Evolutionary conservation across 208 protist species (phyloP).

Genomic region (Wallacemonas collosoma): DNA sequence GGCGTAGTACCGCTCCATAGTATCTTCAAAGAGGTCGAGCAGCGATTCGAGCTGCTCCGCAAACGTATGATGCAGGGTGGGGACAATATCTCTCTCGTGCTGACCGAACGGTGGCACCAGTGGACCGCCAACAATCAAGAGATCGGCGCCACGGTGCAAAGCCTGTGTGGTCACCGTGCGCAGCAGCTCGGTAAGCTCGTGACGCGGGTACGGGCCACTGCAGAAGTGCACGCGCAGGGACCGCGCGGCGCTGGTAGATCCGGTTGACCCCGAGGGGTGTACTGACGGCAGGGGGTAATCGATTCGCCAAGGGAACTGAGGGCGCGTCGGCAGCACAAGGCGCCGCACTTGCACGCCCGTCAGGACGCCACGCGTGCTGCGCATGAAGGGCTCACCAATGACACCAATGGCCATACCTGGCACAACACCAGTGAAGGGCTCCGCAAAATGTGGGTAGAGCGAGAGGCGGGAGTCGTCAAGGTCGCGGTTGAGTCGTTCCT

Average conservation of each 20-base stretch:
- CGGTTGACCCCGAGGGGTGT: too few species aligned
- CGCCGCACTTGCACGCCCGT: constrained; percentile 75
- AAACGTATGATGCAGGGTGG: constrained; percentile 52
- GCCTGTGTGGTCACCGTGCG: constrained; percentile 52
- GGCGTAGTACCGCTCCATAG: constrained; percentile 59
- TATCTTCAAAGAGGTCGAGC: constrained; percentile 71
- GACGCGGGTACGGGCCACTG: constrained; percentile 82
- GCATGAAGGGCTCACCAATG: constrained; percentile 79
- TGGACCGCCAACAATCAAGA: constrained; percentile 86
- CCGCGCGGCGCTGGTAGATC: neutral
- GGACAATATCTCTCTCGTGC: constrained; percentile 59
- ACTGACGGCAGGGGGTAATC: constrained; percentile 37
- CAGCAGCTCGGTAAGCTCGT: constrained; percentile 57
- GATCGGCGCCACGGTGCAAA: constrained; percentile 67
- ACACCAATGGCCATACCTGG: constrained; percentile 82
- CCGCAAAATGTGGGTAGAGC: constrained; percentile 61
- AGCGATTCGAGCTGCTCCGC: constrained; percentile 63
- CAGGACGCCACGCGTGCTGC: constrained; percentile 66
- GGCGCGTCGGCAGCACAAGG: constrained; percentile 60
- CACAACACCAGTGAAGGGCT: constrained; percentile 79
- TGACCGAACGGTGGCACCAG: constrained; percentile 67
- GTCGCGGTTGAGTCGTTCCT: constrained; percentile 18
- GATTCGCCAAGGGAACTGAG: constrained; percentile 66
- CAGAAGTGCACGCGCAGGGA: constrained; percentile 80
- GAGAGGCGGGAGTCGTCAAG: constrained; percentile 35